Evolutionary conservation across 768 basidiomycete genomes (phyloP), one percentile per base, ranked within the genome.

Genomic region (Tricholoma sp.): DNA sequence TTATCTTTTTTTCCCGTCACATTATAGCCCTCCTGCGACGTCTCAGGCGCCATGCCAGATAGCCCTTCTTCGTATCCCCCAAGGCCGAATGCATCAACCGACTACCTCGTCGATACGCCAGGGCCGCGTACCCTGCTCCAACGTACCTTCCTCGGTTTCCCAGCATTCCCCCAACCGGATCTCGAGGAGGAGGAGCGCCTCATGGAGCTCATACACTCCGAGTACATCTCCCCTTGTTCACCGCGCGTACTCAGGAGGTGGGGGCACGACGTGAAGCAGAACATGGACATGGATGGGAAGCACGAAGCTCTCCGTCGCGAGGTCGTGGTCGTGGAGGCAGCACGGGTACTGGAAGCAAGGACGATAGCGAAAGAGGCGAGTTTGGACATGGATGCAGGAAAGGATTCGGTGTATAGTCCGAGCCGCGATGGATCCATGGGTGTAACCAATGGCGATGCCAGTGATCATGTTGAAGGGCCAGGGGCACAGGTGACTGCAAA

Each of bases 71-170:
- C 76, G 0, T 78, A 79, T 57, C 69, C 80, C 14, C 79, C 80
- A 5, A 74, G 80, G 5, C 81, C 80, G 11, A 79, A 83, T 61
- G 72, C 68, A 31, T 55, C 62, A 11, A 79, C 76, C 10, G 81
- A 82, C 64, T 83, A 80, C 59, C 75, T 83, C 18, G 74, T 78
- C 16, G 80, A 83, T 62, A 82, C 76, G 1, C 79, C 78, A 5
- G 80, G 80, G 60, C 79, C 80, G 2, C 77, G 79, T 35, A 79
- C 78, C 0, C 72, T 81, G 19, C 71, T 82, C 9, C 78, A 79
- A 46, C 76, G 79, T 34, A 79, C 79, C n/a, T 82, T 81, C 70
- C 74, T 83, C 3, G 80, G 80, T 9, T 73, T 76, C 34, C 50
- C 45, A 29, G 9, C 60, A 2, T 47, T 52, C 11, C 49, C 54